Base-by-base conservation (phyloP, 306 rosid genomes). In the Urtica urens region DNA sequence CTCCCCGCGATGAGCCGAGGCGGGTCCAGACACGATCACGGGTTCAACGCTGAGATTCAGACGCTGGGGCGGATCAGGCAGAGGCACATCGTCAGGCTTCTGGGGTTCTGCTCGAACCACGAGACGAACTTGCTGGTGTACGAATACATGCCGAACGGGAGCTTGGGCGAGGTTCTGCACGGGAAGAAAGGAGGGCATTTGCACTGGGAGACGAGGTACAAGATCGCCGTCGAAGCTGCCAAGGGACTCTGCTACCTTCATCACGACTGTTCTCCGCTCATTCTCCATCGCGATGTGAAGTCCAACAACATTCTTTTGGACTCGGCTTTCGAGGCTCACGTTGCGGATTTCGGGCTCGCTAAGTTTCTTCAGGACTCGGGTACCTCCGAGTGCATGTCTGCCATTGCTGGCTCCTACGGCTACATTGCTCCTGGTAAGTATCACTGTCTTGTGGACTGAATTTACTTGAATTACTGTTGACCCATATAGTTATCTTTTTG, bases 301-400 rank as follows among this genome's bases (percentile, higher is more conserved):
- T 79, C 92, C 10, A 90, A 95, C 69, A 90, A 90, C 51, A 85
- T 90, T 62, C 63, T 85, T 48, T 65, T 90, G 59, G 95, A 90
- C 58, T 60, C 74, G 0, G 74, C 77, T 30, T 85, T 90, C 74
- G 76, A 58, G 52, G 94, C 99, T 19, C 60, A 69, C 10, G 65
- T 90, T 43, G 99, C 99, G 57, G 99, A 90, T 73, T 90, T 90
- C 62, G 99, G 99, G 14, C 63, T 90, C 1, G 99, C 99, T 35
- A 90, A 65, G 80, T 66, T 79, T 31, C 55, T 81, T 65, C 60
- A 53, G 16, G 74, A 72, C 67, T 62, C 60, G 10, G 94, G 79
- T 34, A 84, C 75, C 43, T 62, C 50, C 18, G 59, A 66, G 53
- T 60, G 78, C 1, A 55, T 77, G 50, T 75, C 92, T 9, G 58